These are phyloP conservation scores for Ambrosiella beaveri DNA, from an alignment of 2,329 filamentous ascomycete genomes.

Conservation along the genomic window DNA sequence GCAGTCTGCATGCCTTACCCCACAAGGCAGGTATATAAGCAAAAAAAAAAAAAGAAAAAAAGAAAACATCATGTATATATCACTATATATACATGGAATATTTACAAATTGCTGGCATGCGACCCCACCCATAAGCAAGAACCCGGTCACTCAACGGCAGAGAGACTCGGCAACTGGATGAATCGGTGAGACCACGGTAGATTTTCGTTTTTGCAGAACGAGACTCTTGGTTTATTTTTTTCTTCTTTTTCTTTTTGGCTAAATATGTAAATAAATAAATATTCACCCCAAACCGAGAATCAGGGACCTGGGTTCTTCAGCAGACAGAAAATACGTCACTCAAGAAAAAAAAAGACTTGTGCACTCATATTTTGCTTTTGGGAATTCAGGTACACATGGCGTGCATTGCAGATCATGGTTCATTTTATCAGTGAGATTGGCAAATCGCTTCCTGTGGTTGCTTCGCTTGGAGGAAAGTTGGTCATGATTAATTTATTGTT, in stretches of 20 bases:
- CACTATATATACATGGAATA: too few species aligned
- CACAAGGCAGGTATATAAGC: background rate
- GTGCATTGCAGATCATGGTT: background rate
- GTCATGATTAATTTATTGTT: background rate
- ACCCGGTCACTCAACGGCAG: background rate
- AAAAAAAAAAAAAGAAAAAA: background rate
- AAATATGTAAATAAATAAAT: too few species aligned
- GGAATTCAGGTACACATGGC: background rate
- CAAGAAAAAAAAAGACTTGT: background rate
- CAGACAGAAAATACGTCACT: background rate
- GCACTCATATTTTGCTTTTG: background rate
- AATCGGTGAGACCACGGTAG: too few species aligned
- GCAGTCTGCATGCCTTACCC: background rate
- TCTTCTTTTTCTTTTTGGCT: too few species aligned
- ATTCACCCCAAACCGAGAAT: too few species aligned
- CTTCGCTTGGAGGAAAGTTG: background rate
- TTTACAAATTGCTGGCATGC: background rate
- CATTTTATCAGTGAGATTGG: background rate
- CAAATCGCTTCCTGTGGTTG: background rate
- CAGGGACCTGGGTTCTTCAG: too few species aligned
- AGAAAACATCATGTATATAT: too few species aligned
- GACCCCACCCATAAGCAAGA: background rate
- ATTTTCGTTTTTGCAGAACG: too few species aligned
- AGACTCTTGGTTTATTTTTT: too few species aligned
- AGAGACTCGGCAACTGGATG: background rate